phyloP scores from a whole-genome alignment of 257 asterid species.

The Solanum raphanifolium region DNA sequence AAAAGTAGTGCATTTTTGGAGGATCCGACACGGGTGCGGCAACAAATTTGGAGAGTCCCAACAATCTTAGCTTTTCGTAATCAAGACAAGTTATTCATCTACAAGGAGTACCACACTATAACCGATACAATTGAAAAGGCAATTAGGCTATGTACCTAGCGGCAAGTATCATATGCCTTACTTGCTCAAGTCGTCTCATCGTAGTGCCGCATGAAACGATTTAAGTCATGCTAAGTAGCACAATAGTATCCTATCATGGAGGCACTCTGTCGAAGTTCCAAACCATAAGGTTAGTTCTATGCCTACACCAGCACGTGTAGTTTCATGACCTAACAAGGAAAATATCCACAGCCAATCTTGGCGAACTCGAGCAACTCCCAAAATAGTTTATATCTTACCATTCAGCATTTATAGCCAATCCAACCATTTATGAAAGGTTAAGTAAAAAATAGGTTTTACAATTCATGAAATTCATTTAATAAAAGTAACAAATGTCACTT shows the following conservation, averaged over 20 bases:
- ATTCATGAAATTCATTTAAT: neutral
- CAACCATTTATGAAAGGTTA: neutral
- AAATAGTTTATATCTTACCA: neutral
- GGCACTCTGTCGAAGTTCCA: neutral
- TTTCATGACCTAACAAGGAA: neutral
- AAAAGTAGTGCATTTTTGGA: neutral
- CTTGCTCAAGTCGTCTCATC: neutral
- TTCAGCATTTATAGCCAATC: neutral
- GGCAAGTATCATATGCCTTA: neutral
- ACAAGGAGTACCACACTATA: neutral
- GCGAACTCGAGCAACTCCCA: neutral
- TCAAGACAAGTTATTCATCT: neutral
- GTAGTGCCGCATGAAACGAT: neutral
- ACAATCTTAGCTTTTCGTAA: neutral
- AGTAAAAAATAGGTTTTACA: neutral
- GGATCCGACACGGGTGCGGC: neutral
- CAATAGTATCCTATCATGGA: neutral
- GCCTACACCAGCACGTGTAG: neutral
- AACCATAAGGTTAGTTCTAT: neutral
- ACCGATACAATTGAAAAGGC: neutral
- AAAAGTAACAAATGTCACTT: neutral
- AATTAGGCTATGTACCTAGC: neutral
- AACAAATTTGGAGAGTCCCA: neutral
- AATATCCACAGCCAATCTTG: neutral
- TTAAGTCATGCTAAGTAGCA: neutral